Base-by-base conservation (phyloP, 2,329 filamentous ascomycete species). In the Chrysoporthe cubensis region DNA sequence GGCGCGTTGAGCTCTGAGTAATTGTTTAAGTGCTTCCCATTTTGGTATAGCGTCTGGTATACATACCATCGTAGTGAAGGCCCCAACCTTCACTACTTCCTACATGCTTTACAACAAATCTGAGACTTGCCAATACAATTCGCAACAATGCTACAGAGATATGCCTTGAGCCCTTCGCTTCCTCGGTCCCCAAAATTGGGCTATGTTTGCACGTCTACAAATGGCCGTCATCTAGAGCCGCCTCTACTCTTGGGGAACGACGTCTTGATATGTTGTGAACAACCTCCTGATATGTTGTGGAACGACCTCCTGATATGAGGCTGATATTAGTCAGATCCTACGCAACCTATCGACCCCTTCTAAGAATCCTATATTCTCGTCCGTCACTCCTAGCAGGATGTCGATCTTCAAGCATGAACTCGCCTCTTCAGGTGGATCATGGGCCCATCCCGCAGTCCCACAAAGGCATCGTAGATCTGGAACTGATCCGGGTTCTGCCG, bases 391-490 rank as follows among this genome's bases (percentile, higher is more conserved):
- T 4, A 4, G 14, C 18, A 46, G 18, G 44, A 16, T 18, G 44
- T 50, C 7, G 46, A 50, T 21, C n/a, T 48, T 9, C 11, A 52
- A 8, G 2, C 48, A 26, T 26, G 50, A 14, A 11, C 21, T 32
- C 50, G 50, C 50, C 50, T 52, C 21, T 44, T 66, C 37, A 66
- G 61, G 11, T 66, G 57, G 6, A 66, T 8, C 64, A 66, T 62
- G 8, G 64, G 64, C 9, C 57, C 64, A 37, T 66, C 37, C 21
- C 48, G 42, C 46, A 66, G 16, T 11, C 46, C 59, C 14, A 66
- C 64, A 13, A 66, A 62, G 1, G 52, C 57, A n/a, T 66, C 57
- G 5, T 54, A 62, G 32, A 59, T 62, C 57, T 66, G 57, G 40
- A 52, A 66, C 5, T 52, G 11, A 11, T 62, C 57, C 32, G 18